phyloP scores from a whole-genome alignment of 257 asterid species.

The Solanum medicagineum region DNA sequence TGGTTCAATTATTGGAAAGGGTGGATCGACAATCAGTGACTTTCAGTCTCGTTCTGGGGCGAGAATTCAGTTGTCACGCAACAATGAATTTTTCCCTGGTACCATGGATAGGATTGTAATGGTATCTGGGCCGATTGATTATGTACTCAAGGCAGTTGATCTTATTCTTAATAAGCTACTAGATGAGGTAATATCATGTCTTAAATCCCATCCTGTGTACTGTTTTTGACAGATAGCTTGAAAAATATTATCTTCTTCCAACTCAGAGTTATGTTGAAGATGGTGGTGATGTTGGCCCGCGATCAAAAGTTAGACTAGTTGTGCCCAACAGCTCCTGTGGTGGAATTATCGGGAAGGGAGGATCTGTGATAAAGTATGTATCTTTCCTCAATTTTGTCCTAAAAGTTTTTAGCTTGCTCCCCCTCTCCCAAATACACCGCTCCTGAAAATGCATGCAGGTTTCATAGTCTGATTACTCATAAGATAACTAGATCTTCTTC shows the following conservation, averaged over 20 bases:
- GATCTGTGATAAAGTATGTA: slow-evolving; percentile 69
- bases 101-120: slow-evolving; percentile 59
- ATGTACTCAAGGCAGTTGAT: slow-evolving; percentile 68
- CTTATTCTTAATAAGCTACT: slow-evolving; percentile 62
- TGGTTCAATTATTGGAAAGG: slow-evolving; percentile 94
- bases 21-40: slow-evolving; percentile 85
- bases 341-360: slow-evolving; percentile 97
- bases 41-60: slow-evolving; percentile 88
- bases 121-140: slow-evolving; percentile 75
- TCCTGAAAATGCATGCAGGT: background rate
- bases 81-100: slow-evolving; percentile 35
- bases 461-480: background rate
- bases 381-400: background rate
- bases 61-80: slow-evolving; percentile 89
- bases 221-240: background rate
- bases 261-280: slow-evolving; percentile 69
- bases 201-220: background rate
- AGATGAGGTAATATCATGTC: slow-evolving; percentile 50
- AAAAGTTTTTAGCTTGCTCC: background rate
- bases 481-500: background rate
- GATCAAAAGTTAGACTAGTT: slow-evolving; percentile 63
- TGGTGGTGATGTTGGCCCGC: slow-evolving; percentile 52
- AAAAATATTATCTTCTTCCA: background rate
- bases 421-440: background rate
- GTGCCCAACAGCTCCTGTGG: slow-evolving; percentile 98